Evolutionary conservation across 2,329 filamentous ascomycete genomes (phyloP), one percentile per base, ranked within the genome.

Genomic region (Trichoderma sp.): DNA sequence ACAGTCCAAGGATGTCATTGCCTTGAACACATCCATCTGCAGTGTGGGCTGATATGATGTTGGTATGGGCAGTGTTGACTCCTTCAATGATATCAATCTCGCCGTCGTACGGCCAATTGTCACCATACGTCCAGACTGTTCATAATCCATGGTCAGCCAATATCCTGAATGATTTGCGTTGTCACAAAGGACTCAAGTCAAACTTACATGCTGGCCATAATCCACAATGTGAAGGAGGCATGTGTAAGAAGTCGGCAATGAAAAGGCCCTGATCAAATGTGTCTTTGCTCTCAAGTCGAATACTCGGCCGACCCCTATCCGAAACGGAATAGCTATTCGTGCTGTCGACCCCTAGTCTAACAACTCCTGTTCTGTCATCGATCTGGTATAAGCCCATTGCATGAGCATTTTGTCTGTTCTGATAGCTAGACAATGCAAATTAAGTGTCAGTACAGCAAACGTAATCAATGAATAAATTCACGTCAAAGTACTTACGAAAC

Each of bases 31-130:
- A 84, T 43, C 79, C 81, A 6, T 79, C 69, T 3, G 73, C 70
- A 72, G 90, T 92, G 80, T 92, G 88, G 43, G 91, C 84, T 34
- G 90, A 88, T 79, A 93, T 86, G 59, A 86, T 79, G 79, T 93
- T 91, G 58, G 81, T 82, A 26, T 85, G 81, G n/a, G 86, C 86
- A 15, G 83, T 83, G 79, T 92, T 92, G 72, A 90, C 89, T 26
- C 91, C 91, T 79, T 93, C 91, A 71, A 93, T 89, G 71, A 93
- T 90, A 76, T 92, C 90, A 70, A 93, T 83, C 77, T 93, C 91
- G 72, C 91, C 91, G 43, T 84, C 84, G 5, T 78, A 77, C 0
- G 91, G 91, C 91, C 91, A 93, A 74, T 87, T 79, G 1, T 77
- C 74, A 20, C 85, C 86, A 67, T 86, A 86, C n/a, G 85, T 79